Evolutionary conservation across 768 basidiomycete species (phyloP), one percentile per base, ranked within the genome.

Genomic region (Agrocybe praecox): DNA sequence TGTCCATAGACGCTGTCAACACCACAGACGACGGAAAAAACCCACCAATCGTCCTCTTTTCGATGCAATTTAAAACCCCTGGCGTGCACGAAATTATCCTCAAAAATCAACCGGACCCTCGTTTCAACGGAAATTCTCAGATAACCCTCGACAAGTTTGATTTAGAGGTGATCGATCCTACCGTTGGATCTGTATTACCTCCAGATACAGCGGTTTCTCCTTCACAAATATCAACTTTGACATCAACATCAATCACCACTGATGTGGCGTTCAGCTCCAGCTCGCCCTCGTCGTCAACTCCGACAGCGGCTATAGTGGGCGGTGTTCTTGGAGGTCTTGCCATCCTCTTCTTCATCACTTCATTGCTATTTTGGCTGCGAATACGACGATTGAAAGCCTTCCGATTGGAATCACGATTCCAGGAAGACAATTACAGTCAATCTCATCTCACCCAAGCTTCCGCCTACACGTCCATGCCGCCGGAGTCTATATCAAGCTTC

Each of bases 261-360:
- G 21, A 34, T 19, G 44, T 29, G 42, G 15, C 11, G 5, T 10
- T 4, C 12, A 32, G 10, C 21, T n/a, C 17, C 15, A 46, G 32
- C 26, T 57, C 24, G 10, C 47, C 49, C 23, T 54, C 32, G 34
- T 44, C 53, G 17, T 23, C 19, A 43, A 50, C 22, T 43, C 42
- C 68, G 36, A 65, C 71, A 0, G 74, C 68, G 1, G 66, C 73
- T 21, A 77, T 82, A 43, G 67, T 80, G 12, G 79, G 77, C 7
- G 73, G 74, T 19, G 68, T 74, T 1, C 65, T 78, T n/a, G 78
- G 77, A 17, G 78, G 74, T 1, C 53, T 76, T 4, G 70, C 59
- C 1, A 57, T 66, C 3, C 34, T 81, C 23, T 34, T 57, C 14
- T 1, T 71, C 8, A 1, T 77, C 18, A 60, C 58, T 3, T 21